These are phyloP conservation scores for Kwoniella mangroviensis DNA, from an alignment of 768 basidiomycete species.

Conservation along the genomic window DNA sequence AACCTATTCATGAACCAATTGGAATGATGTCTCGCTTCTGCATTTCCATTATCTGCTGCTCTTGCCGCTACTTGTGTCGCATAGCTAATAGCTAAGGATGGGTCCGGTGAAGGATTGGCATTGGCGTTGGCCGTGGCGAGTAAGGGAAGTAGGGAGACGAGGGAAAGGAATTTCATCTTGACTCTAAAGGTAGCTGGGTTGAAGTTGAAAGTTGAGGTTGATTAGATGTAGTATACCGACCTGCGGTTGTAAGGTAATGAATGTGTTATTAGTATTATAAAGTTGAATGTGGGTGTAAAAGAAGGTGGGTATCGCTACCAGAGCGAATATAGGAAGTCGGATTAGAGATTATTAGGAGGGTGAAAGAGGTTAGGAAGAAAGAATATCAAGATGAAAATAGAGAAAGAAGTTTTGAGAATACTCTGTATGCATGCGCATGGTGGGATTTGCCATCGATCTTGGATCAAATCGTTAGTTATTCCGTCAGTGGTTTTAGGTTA, in stretches of 20 bases:
- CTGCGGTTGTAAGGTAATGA: neutral
- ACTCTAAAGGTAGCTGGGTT: neutral
- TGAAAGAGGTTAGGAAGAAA: neutral
- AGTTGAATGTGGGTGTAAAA: neutral
- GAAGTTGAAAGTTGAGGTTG: slow-evolving; percentile 5
- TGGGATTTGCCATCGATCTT: neutral
- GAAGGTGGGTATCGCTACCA: slow-evolving; percentile 5
- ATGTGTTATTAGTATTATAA: neutral
- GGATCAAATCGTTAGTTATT: neutral
- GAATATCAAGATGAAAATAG: neutral
- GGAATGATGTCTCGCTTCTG: slow-evolving; percentile 10
- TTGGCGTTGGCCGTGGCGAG: slow-evolving; percentile 11
- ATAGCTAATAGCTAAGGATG: slow-evolving; percentile 11
- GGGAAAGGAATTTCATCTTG: slow-evolving; percentile 25
- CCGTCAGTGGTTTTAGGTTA: neutral
- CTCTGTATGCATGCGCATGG: too few species aligned
- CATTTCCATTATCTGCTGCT: neutral
- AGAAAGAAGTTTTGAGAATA: slow-evolving; percentile 6
- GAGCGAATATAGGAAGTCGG: slow-evolving; percentile 9
- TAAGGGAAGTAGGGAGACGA: slow-evolving; percentile 19
- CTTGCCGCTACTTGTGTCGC: neutral
- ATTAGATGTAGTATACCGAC: neutral
- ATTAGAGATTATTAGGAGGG: neutral
- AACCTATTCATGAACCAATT: slow-evolving; percentile 16
- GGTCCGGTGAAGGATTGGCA: slow-evolving; percentile 10